These are phyloP conservation scores for Salix suchowensis DNA, from an alignment of 345 rosid species.

Conservation along the genomic window DNA sequence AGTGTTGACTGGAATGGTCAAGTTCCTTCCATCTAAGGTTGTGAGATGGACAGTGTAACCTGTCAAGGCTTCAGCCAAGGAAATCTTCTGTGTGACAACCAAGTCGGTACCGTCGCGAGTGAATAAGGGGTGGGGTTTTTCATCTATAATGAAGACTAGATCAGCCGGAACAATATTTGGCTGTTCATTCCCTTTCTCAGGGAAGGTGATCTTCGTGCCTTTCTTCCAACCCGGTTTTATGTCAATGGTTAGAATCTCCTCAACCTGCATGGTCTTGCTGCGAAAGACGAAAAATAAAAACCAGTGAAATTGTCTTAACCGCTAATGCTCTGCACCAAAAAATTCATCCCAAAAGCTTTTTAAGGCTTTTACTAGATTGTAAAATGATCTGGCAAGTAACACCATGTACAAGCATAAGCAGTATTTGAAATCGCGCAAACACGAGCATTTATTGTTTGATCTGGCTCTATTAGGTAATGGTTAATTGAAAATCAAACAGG, in stretches of 20 bases:
- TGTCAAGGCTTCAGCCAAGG: constrained; percentile 21
- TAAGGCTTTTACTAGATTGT: background rate
- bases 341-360: background rate
- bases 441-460: background rate
- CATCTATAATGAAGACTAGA: constrained; percentile 20
- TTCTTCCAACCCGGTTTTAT: constrained; percentile 30
- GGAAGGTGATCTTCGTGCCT: constrained; percentile 26
- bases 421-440: background rate
- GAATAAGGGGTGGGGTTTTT: constrained; percentile 19
- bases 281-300: background rate
- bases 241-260: constrained; percentile 20
- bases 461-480: background rate
- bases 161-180: constrained; percentile 13
- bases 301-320: background rate
- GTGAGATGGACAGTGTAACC: constrained; percentile 20
- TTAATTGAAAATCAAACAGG: background rate
- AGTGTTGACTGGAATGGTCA: constrained; percentile 7
- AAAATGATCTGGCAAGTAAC: background rate
- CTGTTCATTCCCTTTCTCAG: constrained; percentile 23
- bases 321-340: background rate
- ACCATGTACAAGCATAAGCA: too few relatives aligned
- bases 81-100: constrained; percentile 15
- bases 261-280: constrained; percentile 17
- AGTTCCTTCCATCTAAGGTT: constrained; percentile 23
- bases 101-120: constrained; percentile 21